Evolutionary conservation across 2,329 filamentous ascomycete species (phyloP).

Genomic region (Pestalotiopsis sp.): DNA sequence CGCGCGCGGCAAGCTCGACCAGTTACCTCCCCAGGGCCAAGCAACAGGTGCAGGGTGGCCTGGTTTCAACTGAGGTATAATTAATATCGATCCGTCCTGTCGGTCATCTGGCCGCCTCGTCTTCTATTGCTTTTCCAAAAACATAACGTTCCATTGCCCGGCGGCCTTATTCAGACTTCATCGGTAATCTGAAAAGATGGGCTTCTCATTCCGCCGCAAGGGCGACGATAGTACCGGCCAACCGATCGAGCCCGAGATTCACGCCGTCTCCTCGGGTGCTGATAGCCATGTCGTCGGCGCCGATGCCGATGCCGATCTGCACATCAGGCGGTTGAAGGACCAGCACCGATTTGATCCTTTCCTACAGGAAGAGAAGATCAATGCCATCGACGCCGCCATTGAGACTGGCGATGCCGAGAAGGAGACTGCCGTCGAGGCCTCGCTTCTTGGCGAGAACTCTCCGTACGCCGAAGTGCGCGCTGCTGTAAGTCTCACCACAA

Average conservation of each 20-base stretch:
- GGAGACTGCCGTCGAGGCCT: constrained; percentile 59
- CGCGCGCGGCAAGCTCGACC: neutral
- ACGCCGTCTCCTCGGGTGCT: neutral
- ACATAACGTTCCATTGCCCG: neutral
- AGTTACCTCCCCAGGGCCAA: neutral
- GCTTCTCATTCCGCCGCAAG: constrained; percentile 11
- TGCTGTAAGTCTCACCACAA: constrained; percentile 33
- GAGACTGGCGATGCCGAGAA: constrained; percentile 57
- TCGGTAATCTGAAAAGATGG: constrained; percentile 3
- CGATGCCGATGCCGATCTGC: neutral
- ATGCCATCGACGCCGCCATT: constrained; percentile 62
- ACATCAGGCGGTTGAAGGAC: constrained; percentile 10
- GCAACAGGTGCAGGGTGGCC: neutral
- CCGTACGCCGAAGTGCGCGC: constrained; percentile 70
- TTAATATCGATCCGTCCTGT: constrained; percentile 2
- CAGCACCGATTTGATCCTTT: constrained; percentile 11
- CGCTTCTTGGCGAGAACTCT: constrained; percentile 65
- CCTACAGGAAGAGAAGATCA: constrained; percentile 60
- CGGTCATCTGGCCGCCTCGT: neutral
- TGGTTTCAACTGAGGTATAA: neutral
- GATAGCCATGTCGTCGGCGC: neutral
- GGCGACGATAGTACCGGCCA: neutral
- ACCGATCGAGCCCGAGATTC: neutral
- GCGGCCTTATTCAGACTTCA: neutral
- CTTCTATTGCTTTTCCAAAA: neutral